These are phyloP conservation scores for Diutina rugosa DNA, from an alignment of 1,139 yeast genomes.

Conservation along the genomic window DNA sequence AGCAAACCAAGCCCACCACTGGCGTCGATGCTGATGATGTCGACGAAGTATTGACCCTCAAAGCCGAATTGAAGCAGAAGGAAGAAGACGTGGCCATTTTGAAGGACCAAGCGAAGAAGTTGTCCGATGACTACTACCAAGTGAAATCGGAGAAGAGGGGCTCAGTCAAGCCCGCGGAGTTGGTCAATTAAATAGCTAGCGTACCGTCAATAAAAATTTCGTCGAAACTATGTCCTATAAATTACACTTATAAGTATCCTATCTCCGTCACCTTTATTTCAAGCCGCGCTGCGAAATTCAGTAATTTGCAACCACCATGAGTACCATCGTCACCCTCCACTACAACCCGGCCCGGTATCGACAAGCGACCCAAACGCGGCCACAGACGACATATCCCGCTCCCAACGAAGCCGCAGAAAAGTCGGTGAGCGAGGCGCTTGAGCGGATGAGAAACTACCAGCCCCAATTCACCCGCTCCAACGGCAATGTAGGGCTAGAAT, in stretches of 20 bases:
- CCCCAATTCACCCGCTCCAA: not conserved
- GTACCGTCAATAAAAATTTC: not conserved
- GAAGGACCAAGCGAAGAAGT: slow-evolving; percentile 58
- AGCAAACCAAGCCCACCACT: slow-evolving; percentile 13
- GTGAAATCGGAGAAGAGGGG: not conserved
- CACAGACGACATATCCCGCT: too few relatives aligned
- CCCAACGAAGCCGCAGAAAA: not conserved
- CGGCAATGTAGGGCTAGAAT: not conserved
- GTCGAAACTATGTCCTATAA: not conserved
- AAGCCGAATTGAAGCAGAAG: slow-evolving; percentile 42
- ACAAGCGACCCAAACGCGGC: not conserved
- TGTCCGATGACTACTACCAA: slow-evolving; percentile 50
- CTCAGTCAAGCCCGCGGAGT: not conserved
- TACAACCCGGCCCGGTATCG: not conserved
- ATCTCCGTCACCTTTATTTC: too few relatives aligned
- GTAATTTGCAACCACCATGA: not conserved
- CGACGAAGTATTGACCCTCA: slow-evolving; percentile 34
- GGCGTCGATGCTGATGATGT: slow-evolving; percentile 11
- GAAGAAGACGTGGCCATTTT: slow-evolving; percentile 53
- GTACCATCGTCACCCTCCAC: not conserved
- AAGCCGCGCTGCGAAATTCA: not conserved
- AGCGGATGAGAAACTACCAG: not conserved
- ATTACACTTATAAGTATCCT: not conserved
- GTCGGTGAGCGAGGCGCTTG: not conserved
- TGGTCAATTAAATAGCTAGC: not conserved